phyloP scores from a whole-genome alignment of 2,329 filamentous ascomycete species.

The Aspergillus sp. region DNA sequence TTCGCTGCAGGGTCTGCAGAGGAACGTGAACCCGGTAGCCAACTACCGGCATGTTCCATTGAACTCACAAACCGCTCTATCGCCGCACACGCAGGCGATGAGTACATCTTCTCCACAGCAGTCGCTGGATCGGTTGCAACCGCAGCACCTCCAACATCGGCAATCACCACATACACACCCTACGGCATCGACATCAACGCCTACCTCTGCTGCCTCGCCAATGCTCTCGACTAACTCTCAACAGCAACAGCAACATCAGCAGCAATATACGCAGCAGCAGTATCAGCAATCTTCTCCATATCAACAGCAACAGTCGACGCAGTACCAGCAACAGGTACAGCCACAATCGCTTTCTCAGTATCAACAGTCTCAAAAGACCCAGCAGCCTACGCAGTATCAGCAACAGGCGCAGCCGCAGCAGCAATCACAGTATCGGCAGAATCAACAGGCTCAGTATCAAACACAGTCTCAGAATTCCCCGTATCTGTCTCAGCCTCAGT shows the following conservation, averaged over 20 bases:
- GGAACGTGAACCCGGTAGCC: slow-evolving; percentile 31
- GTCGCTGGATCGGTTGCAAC: slow-evolving; percentile 29
- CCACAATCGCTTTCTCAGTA: slow-evolving; percentile 20
- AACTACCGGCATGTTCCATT: slow-evolving; percentile 30
- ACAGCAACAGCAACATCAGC: slow-evolving; percentile 18
- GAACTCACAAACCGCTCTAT: slow-evolving; percentile 27
- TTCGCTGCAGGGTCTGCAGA: slow-evolving; percentile 28
- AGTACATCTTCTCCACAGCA: slow-evolving; percentile 34
- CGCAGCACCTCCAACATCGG: slow-evolving; percentile 29
- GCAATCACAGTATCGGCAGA: slow-evolving; percentile 5
- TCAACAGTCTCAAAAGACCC: slow-evolving; percentile 10
- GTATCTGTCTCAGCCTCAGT: slow-evolving; percentile 18
- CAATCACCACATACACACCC: slow-evolving; percentile 17
- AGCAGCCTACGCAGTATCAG: slow-evolving; percentile 5
- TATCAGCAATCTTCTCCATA: slow-evolving; percentile 11
- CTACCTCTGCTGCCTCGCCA: slow-evolving; percentile 18
- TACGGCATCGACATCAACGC: slow-evolving; percentile 12
- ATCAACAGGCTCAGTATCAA: slow-evolving; percentile 11
- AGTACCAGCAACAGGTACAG: slow-evolving; percentile 11
- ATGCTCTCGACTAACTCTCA: slow-evolving; percentile 20
- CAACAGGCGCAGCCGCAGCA: slow-evolving; percentile 11
- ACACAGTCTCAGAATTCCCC: slow-evolving; percentile 9
- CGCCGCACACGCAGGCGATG: slow-evolving; percentile 29
- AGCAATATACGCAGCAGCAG: slow-evolving; percentile 10
- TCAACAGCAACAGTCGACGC: neutral